phyloP scores from a whole-genome alignment of 2,329 filamentous ascomycete species.

The Chaetomium sp. region DNA sequence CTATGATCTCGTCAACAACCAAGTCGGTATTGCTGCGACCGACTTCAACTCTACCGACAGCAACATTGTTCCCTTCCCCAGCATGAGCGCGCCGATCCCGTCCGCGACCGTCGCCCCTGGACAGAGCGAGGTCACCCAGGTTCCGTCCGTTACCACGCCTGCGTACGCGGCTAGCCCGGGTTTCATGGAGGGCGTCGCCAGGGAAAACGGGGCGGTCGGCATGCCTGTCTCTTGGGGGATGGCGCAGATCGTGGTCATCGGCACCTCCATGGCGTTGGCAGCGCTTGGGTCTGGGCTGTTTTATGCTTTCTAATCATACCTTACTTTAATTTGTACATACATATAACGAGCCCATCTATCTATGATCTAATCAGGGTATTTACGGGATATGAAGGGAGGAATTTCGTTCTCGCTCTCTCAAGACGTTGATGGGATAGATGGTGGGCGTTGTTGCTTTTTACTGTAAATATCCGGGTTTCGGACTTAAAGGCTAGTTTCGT shows the following conservation, averaged over 20 bases:
- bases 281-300: slow-evolving; percentile 32
- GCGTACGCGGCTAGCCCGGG: slow-evolving; percentile 32
- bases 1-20: slow-evolving; percentile 53
- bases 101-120: slow-evolving; percentile 40
- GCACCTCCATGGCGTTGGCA: slow-evolving; percentile 27
- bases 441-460: too few species aligned
- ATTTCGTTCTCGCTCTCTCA: too few species aligned
- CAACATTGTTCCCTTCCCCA: slow-evolving; percentile 45
- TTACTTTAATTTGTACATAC: neutral
- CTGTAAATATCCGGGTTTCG: too few species aligned
- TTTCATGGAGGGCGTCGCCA: slow-evolving; percentile 26
- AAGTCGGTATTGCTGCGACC: slow-evolving; percentile 49
- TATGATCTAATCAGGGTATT: too few species aligned
- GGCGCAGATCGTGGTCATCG: slow-evolving; percentile 22
- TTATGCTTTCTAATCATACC: slow-evolving; percentile 7
- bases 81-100: slow-evolving; percentile 43
- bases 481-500: too few species aligned
- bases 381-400: too few species aligned
- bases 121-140: slow-evolving; percentile 30
- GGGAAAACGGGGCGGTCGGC: slow-evolving; percentile 14
- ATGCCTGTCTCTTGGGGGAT: slow-evolving; percentile 9
- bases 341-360: neutral
- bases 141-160: slow-evolving; percentile 26
- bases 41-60: slow-evolving; percentile 48
- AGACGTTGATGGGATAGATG: too few species aligned